Conservation (phyloP, 1,284 basidiomycete species). For the Leccinum pachyderme region DNA sequence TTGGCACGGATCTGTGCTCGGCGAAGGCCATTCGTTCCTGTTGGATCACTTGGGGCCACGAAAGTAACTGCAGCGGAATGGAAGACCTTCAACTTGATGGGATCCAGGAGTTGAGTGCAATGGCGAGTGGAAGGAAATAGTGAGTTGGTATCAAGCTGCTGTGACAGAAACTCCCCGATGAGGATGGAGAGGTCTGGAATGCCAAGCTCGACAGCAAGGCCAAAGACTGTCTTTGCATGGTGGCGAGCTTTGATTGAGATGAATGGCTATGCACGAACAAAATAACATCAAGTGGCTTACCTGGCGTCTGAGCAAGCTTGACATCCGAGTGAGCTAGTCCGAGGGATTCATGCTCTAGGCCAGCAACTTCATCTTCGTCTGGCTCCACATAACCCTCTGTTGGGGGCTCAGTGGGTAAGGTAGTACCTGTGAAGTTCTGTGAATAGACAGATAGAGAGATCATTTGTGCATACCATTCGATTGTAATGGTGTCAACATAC, state of each 20-base stretch:
- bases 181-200: no score
- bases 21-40: background rate
- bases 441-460: background rate
- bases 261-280: no score
- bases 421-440: background rate
- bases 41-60: constrained; percentile 1
- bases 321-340: no score
- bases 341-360: no score
- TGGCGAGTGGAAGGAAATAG: no score
- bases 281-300: no score
- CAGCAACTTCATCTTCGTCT: no score
- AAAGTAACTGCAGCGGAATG: background rate
- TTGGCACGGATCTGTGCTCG: background rate
- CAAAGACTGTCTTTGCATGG: no score
- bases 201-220: no score
- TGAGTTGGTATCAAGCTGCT: background rate
- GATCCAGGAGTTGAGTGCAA: background rate
- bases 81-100: constrained; percentile 5
- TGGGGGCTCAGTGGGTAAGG: background rate
- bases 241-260: no score
- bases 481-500: background rate
- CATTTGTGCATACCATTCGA: background rate
- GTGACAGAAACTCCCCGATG: background rate
- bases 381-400: no score
- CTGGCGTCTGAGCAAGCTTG: no score